These are phyloP conservation scores for Zasmidium cellare DNA, from an alignment of 2,329 filamentous ascomycete genomes.

Conservation along the genomic window DNA sequence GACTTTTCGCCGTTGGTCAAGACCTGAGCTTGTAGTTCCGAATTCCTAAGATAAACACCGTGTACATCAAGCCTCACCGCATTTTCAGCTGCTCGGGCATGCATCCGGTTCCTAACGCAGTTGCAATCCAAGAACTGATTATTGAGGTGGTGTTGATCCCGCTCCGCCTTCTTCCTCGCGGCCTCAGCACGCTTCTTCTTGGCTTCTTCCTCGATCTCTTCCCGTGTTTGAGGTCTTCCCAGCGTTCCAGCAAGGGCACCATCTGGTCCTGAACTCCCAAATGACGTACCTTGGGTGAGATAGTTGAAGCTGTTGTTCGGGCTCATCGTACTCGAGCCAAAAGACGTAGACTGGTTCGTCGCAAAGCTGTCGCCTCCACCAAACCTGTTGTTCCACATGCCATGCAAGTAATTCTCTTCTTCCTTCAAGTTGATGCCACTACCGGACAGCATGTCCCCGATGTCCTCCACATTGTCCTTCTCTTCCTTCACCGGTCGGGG, in stretches of 20 bases:
- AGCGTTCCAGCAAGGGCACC: conserved; percentile 47
- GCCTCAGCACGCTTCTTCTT: conserved; percentile 67
- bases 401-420: conserved; percentile 79
- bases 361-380: conserved; percentile 29
- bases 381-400: conserved; percentile 58
- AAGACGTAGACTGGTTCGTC: conserved; percentile 43
- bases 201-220: conserved; percentile 66
- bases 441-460: conserved; percentile 79
- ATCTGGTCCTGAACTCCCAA: conserved; percentile 39
- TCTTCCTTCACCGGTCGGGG: conserved; percentile 57
- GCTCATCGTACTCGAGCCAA: conserved; percentile 43
- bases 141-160: conserved; percentile 67
- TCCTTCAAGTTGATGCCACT: conserved; percentile 85
- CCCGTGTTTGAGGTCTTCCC: conserved; percentile 57
- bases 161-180: conserved; percentile 60
- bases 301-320: conserved; percentile 50
- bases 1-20: conserved; percentile 30
- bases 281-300: conserved; percentile 42
- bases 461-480: conserved; percentile 66
- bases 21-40: conserved; percentile 23
- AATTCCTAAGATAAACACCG: conserved; percentile 46
- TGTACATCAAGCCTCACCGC: conserved; percentile 61
- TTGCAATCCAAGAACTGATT: conserved; percentile 72
- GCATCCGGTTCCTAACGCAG: conserved; percentile 55
- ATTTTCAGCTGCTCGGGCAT: conserved; percentile 58